phyloP scores from a whole-genome alignment of 2,329 filamentous ascomycete genomes.

The Trichoderma semiorbis region DNA sequence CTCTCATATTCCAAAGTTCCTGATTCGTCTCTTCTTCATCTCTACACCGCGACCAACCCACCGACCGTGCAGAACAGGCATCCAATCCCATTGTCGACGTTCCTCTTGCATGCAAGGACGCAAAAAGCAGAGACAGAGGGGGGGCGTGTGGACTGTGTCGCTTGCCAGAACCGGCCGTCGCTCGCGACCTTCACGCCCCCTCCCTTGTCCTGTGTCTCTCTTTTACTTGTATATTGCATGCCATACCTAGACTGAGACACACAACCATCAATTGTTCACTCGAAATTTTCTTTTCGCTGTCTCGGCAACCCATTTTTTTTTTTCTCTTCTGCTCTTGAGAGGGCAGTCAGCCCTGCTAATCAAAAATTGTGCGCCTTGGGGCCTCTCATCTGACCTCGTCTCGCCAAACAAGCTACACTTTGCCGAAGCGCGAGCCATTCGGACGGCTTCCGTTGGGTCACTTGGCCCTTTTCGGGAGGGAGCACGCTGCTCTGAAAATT shows the following conservation, averaged over 20 bases:
- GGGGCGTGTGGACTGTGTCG: background rate
- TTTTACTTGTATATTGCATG: slow-evolving; percentile 1
- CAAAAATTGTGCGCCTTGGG: slow-evolving; percentile 8
- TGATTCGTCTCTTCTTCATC: background rate
- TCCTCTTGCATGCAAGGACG: slow-evolving; percentile 16
- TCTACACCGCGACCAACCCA: background rate
- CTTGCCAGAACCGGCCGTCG: slow-evolving; percentile 5
- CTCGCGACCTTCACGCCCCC: background rate
- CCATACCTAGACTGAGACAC: slow-evolving; percentile 10
- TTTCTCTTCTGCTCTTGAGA: background rate
- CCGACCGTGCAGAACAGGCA: background rate
- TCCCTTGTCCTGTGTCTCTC: background rate
- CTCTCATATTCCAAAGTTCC: background rate
- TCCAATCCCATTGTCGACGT: slow-evolving; percentile 10
- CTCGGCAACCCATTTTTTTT: background rate
- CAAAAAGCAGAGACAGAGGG: background rate
- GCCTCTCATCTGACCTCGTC: slow-evolving; percentile 3
- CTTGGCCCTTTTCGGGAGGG: slow-evolving; percentile 1
- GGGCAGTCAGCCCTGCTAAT: slow-evolving; percentile 4
- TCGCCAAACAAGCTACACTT: background rate
- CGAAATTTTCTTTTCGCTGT: background rate
- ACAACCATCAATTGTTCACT: slow-evolving; percentile 1
- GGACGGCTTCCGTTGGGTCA: slow-evolving; percentile 9
- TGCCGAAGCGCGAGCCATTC: slow-evolving; percentile 16
- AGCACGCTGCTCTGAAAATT: slow-evolving; percentile 8